Percentiles rank a stretch among this genome's conserved stretches.
phyloP scores from a whole-genome alignment of 306 rosid species.

The Rubus idaeus region DNA sequence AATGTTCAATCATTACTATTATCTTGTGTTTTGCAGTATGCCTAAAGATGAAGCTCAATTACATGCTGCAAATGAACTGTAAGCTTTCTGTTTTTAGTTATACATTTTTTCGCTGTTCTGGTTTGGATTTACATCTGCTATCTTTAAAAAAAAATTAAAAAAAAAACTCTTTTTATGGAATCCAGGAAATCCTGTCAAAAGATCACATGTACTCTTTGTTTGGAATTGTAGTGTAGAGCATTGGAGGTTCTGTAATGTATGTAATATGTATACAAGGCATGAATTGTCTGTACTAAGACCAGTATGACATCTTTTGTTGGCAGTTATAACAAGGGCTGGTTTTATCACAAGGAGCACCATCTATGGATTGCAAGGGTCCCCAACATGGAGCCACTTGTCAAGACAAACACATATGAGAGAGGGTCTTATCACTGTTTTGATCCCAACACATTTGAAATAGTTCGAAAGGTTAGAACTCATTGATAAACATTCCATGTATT shows the following conservation, averaged over 20 bases:
- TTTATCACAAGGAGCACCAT: conserved; percentile 82
- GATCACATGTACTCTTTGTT: background rate
- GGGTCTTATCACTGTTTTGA: conserved; percentile 91
- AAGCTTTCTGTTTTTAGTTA: conserved; percentile 26
- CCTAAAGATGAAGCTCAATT: conserved; percentile 96
- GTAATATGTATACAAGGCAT: conserved; percentile 19
- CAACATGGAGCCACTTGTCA: conserved; percentile 78
- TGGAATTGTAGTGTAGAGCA: background rate
- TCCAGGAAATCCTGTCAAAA: background rate
- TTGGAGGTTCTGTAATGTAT: conserved; percentile 8
- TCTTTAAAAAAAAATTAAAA: too few relatives aligned
- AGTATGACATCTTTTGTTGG: conserved; percentile 10
- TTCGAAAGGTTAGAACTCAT: conserved; percentile 69
- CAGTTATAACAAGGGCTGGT: conserved; percentile 85
- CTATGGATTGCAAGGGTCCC: conserved; percentile 71
- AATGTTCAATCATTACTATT: background rate
- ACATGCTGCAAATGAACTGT: conserved; percentile 90
- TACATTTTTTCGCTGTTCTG: background rate
- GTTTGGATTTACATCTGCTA: too few relatives aligned
- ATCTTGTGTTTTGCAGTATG: conserved; percentile 61
- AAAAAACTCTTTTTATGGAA: too few relatives aligned
- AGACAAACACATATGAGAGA: conserved; percentile 72
- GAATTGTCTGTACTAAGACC: conserved; percentile 20
- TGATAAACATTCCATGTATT: background rate
- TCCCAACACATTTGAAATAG: conserved; percentile 72